phyloP scores from a whole-genome alignment of 306 rosid species.

The Quercus gilva region DNA sequence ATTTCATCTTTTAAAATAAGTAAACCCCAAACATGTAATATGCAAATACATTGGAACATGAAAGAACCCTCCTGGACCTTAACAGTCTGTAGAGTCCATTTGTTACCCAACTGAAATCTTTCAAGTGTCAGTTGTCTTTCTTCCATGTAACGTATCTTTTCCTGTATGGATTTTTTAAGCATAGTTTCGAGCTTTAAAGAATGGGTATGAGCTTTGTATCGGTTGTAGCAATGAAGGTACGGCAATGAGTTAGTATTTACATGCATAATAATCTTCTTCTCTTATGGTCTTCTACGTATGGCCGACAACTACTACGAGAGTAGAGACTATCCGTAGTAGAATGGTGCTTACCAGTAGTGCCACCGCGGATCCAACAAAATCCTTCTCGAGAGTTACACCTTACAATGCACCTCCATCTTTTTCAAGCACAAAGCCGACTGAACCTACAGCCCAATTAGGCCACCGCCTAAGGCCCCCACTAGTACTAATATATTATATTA shows the following conservation, averaged over 20 bases:
- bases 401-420: too few species aligned
- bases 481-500: too few species aligned
- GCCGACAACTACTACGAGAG: conserved; percentile 23
- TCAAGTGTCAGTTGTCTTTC: background rate
- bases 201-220: conserved; percentile 32
- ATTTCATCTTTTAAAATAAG: background rate
- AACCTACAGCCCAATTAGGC: too few species aligned
- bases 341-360: conserved; percentile 17
- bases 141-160: conserved; percentile 12
- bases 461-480: too few species aligned
- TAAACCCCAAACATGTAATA: conserved; percentile 33
- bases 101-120: conserved; percentile 22
- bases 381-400: too few species aligned
- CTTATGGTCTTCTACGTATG: conserved; percentile 23
- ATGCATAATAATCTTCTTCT: background rate
- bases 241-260: conserved; percentile 26
- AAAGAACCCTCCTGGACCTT: conserved; percentile 26
- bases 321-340: too few species aligned
- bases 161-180: conserved; percentile 4
- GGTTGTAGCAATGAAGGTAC: conserved; percentile 26
- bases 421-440: too few species aligned
- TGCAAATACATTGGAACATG: conserved; percentile 30
- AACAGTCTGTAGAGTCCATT: conserved; percentile 20
- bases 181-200: conserved; percentile 28
- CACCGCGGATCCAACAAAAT: conserved; percentile 35